These are phyloP conservation scores for Marchantia polymorpha DNA, from an alignment of 225 moss, liverwort and hornwort species.

Conservation along the genomic window DNA sequence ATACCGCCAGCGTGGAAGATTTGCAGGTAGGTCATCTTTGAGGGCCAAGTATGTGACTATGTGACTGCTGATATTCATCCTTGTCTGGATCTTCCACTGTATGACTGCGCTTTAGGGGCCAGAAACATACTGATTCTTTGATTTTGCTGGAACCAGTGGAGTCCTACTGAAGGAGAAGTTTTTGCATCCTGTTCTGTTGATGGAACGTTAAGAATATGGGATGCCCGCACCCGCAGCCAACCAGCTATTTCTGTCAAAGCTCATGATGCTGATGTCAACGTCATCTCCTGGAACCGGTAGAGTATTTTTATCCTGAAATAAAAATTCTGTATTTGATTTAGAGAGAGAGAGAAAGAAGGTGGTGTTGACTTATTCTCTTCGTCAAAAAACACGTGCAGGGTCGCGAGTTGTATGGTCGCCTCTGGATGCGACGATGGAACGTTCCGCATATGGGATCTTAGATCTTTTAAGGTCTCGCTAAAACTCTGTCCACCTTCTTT, in stretches of 20 bases:
- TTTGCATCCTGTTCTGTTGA: slow-evolving; percentile 99
- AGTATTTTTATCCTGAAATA: not conserved
- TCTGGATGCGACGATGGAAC: slow-evolving; percentile 96
- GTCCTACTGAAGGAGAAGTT: slow-evolving; percentile 89
- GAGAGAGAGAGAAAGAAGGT: not conserved
- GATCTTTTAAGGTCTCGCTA: slow-evolving; percentile 61
- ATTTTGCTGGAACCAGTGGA: slow-evolving; percentile 63
- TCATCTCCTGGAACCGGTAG: slow-evolving; percentile 98
- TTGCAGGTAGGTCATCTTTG: slow-evolving; percentile 56
- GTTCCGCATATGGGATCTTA: slow-evolving; percentile 96
- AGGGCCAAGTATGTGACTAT: not conserved
- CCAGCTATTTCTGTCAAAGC: slow-evolving; percentile 78
- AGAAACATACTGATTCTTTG: not conserved
- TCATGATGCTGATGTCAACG: slow-evolving; percentile 85
- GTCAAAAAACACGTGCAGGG: slow-evolving; percentile 38
- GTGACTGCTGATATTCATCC: not conserved
- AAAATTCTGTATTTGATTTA: not conserved
- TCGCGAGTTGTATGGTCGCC: slow-evolving; percentile 95
- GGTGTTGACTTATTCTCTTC: not conserved
- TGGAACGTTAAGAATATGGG: slow-evolving; percentile 85
- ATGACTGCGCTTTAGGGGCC: not conserved
- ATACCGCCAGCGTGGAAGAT: slow-evolving; percentile 86
- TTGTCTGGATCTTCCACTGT: too few relatives aligned
- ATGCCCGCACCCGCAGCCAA: slow-evolving; percentile 65
- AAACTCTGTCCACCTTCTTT: not conserved